Evolutionary conservation across 306 rosid species (phyloP), one percentile per base, ranked within the genome.

Genomic region (Cyclanthera cordifolia): DNA sequence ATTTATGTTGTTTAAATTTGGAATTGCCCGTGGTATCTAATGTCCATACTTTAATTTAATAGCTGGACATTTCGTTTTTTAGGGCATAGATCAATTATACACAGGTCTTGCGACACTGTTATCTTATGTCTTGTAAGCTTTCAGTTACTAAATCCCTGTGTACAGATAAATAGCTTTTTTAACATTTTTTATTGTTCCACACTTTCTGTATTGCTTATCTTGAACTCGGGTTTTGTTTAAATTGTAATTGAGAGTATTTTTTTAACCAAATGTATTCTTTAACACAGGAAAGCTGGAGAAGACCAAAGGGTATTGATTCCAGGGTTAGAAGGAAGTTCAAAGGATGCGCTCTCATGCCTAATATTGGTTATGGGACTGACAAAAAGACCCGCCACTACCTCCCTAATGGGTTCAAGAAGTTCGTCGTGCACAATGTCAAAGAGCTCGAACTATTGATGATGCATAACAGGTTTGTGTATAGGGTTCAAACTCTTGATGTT

Each of bases 91-190:
- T 0, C n/a, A 79, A 48, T 11, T 20, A 4, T 3, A 71, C 15
- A 76, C 91, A 83, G 88, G 79, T 23, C 86, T 80, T 83, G 91
- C 86, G 88, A 86, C 91, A 82, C 85, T 49, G 82, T 5, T 79
- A 82, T 86, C 82, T 60, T 72, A 20, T 30, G 15, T 6, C 21
- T 3, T 23, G 10, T 69, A 54, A 54, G 78, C 54, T 50, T 19
- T 50, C 54, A n/a, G 54, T 50, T 50, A 50, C 54, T 50, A 50
- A n/a, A 50, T n/a, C 53, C 87, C 86, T 84, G 87, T 81, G 75
- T 74, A 87, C 85, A 80, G 21, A 2, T 46, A 0, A 3, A 7
- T 37, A n/a, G n/a, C n/a, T n/a, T n/a, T n/a, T n/a, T n/a, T n/a
- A n/a, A n/a, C n/a, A n/a, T n/a, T n/a, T n/a, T n/a, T n/a, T n/a